Evolutionary conservation across 495 filamentous ascomycete species (phyloP), one percentile per base, ranked within the genome.

Genomic region (Platismatia glauca): DNA sequence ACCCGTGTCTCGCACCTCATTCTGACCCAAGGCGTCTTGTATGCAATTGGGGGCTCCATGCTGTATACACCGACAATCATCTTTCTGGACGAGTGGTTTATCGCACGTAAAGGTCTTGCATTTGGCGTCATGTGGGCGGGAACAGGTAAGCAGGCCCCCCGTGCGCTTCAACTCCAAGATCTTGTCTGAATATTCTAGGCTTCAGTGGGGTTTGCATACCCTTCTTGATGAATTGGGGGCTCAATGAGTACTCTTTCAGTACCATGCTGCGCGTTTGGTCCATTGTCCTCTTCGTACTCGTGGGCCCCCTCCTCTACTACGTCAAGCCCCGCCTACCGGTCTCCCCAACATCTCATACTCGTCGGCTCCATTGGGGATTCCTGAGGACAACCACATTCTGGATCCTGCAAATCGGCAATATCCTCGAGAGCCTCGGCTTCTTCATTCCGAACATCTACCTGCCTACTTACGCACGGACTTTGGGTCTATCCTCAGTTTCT

Each of bases 361-460:
- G 69, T 50, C 77, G 68, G 35, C 68, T 83, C 29, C 72, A 76
- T 55, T 72, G 83, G 34, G 62, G 70, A 41, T 87, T 86, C 66
- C 66, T 86, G 4, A 64, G 67, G 35, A 70, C 68, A 29, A 67
- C 69, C 1, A 77, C 75, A 0, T 89, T 88, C 72, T 77, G 78
- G 73, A 69, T 81, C 61, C 78, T 84, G 7, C 79, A 84, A 65
- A 62, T 74, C 3, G 80, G 79, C 33, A 86, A 86, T 67, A 75
- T 84, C 56, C 73, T 85, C 59, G 77, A 89, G 67, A 77, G 78
- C n/a, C 75, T 84, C 7, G 86, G 86, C 15, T 89, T 82, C 70
- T 88, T 89, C 71, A 73, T 90, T 1, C 87, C 86, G 0, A 75
- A 76, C 6, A 82, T 85, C 33, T 90, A 87, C 70, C 76, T 90